Evolutionary conservation across 1,139 yeast genomes (phyloP).

Genomic region (Saccharomyces pastorianus): DNA sequence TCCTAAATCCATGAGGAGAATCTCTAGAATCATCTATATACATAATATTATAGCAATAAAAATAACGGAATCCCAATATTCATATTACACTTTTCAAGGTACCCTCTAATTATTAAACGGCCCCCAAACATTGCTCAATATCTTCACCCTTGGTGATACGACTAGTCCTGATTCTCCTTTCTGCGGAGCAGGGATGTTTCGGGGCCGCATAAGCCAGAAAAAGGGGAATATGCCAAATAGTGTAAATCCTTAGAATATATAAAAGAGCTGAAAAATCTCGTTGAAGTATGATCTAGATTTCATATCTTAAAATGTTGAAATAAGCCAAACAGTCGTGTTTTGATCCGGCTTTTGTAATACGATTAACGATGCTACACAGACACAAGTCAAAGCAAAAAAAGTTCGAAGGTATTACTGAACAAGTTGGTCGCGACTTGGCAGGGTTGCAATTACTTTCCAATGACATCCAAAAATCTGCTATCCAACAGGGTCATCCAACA

Average conservation of each 20-base stretch:
- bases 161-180: neutral
- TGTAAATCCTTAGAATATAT: neutral
- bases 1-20: too few relatives aligned
- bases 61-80: too few relatives aligned
- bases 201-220: neutral
- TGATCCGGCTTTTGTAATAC: neutral
- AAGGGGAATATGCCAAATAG: neutral
- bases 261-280: neutral
- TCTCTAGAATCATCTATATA: too few relatives aligned
- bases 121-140: neutral
- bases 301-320: neutral
- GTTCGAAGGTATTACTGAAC: neutral
- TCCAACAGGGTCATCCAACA: neutral
- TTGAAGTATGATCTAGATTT: neutral
- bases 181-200: neutral
- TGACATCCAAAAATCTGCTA: neutral
- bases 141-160: neutral
- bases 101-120: neutral
- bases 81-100: too few relatives aligned
- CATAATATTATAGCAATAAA: too few relatives aligned
- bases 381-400: conserved; percentile 3
- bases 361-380: conserved; percentile 2
- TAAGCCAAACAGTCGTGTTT: neutral
- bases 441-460: neutral
- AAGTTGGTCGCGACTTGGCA: neutral